Evolutionary conservation across 208 protist species (phyloP).

Genomic region (Acanthamoeba triangularis): DNA sequence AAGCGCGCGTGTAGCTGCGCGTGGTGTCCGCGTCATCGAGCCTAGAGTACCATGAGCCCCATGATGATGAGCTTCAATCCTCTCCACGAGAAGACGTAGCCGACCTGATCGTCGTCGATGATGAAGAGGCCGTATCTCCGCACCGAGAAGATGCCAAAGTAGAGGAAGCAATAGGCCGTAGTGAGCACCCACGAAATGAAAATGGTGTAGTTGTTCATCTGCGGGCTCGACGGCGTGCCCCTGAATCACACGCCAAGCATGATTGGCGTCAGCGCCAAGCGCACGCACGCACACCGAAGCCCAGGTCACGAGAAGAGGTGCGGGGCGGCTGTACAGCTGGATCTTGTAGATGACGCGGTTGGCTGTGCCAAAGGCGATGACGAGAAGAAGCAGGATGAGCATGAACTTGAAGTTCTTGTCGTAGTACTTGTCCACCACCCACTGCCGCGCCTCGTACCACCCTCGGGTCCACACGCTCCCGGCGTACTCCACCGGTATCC

Average conservation of each 20-base stretch:
- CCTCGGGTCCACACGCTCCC: not conserved
- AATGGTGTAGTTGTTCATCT: constrained; percentile 59
- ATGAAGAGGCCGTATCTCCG: constrained; percentile 61
- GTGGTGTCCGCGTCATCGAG: no score
- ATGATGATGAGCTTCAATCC: constrained; percentile 65
- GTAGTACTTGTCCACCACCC: constrained; percentile 54
- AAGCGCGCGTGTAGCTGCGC: no score
- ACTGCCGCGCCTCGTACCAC: not conserved
- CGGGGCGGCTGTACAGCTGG: constrained; percentile 20
- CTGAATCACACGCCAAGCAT: not conserved
- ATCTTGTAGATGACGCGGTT: constrained; percentile 77
- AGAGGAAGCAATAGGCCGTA: constrained; percentile 66
- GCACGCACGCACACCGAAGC: not conserved
- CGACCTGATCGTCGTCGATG: constrained; percentile 60
- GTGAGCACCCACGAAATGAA: constrained; percentile 75
- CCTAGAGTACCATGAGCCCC: constrained; percentile 41
- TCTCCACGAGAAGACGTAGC: constrained; percentile 53
- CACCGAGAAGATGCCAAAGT: constrained; percentile 73
- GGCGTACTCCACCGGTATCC: not conserved
- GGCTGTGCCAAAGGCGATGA: constrained; percentile 68
- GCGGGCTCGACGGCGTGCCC: constrained; percentile 18
- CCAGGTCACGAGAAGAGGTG: not conserved
- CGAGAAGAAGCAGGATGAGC: constrained; percentile 48
- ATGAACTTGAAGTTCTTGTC: constrained; percentile 74
- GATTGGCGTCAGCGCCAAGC: not conserved